Base-by-base conservation (phyloP, 1,139 yeast genomes). In the Hansenula sp. region DNA sequence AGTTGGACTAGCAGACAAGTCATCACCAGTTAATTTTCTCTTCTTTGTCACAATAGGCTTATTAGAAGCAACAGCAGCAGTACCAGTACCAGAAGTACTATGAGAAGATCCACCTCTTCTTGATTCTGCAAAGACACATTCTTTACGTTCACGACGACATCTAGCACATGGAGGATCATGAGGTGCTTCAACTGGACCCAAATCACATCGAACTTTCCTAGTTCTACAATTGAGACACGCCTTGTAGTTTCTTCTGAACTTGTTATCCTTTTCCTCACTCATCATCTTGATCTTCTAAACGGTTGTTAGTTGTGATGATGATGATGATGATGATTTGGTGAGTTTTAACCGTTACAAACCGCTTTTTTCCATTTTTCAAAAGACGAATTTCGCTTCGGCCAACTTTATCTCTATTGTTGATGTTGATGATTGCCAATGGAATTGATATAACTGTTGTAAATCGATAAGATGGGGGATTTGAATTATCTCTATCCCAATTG, bases 201-300 rank as follows among this genome's bases (percentile, higher is more conserved):
- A 65, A 57, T 88, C 95, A 66, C 97, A 90, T 58, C 83, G 82
- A 40, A 87, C 88, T 58, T 90, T 90, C 33, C 95, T 76, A 10
- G 81, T 77, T 13, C 96, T 74, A 62, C 97, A 90, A 63, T 82
- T 86, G 42, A 85, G 66, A 58, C 97, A 90, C 0, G 97, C 97
- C 48, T 80, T 75, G 62, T 86, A 90, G 52, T 84, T 82, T 48
- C 97, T 72, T 31, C 68, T 67, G 48, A 43, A 52, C 35, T 46
- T 50, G 13, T 28, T 28, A 36, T 45, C 48, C 1, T 44, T 57
- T 15, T 47, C 52, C 4, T 45, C 45, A 12, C 7, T n/a, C 36
- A 30, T 18, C 31, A 25, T 19, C 30, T 24, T 2, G 4, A 17
- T 15, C 19, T 8, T 13, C 24, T 8, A 5, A 5, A 11, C 7